Percentiles rank a stretch among this genome's conserved stretches.
phyloP scores from a whole-genome alignment of 2,329 filamentous ascomycete species.

The Fusarium sp. region DNA sequence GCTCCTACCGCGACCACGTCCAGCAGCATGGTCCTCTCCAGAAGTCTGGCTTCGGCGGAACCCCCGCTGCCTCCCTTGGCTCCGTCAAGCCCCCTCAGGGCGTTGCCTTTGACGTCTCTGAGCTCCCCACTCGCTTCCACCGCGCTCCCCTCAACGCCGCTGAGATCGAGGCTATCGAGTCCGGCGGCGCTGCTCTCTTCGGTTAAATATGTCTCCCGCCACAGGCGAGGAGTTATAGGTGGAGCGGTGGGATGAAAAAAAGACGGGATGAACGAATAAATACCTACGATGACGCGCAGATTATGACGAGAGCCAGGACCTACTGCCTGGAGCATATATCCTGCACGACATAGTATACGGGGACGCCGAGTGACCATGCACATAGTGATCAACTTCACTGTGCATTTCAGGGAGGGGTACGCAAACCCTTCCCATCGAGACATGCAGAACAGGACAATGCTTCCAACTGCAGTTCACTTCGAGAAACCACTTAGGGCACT shows the following conservation, averaged over 20 bases:
- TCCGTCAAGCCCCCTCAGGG: slow-evolving; percentile 76
- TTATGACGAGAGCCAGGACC: slow-evolving; percentile 23
- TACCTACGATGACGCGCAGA: slow-evolving; percentile 24
- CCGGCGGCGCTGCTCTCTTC: slow-evolving; percentile 77
- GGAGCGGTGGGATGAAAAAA: slow-evolving; percentile 32
- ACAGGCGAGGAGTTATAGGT: slow-evolving; percentile 31
- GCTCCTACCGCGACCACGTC: slow-evolving; percentile 79
- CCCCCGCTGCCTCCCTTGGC: slow-evolving; percentile 76
- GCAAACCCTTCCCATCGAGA: slow-evolving; percentile 12
- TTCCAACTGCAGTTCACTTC: slow-evolving; percentile 11
- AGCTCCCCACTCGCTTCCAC: slow-evolving; percentile 87
- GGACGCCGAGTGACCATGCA: slow-evolving; percentile 28
- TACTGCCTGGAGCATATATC: slow-evolving; percentile 30
- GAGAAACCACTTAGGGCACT: slow-evolving; percentile 26
- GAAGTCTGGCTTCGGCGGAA: slow-evolving; percentile 68
- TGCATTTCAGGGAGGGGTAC: slow-evolving; percentile 21
- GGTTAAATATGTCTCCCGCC: slow-evolving; percentile 48
- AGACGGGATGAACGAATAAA: slow-evolving; percentile 36
- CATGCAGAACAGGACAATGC: not conserved
- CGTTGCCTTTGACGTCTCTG: slow-evolving; percentile 86
- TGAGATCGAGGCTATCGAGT: slow-evolving; percentile 97
- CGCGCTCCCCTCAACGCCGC: slow-evolving; percentile 76
- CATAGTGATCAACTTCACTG: slow-evolving; percentile 14
- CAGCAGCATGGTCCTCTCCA: slow-evolving; percentile 81
- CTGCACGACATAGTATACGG: slow-evolving; percentile 31